Conservation (phyloP, 2,329 filamentous ascomycete genomes). For the Macrophomina tecta region DNA sequence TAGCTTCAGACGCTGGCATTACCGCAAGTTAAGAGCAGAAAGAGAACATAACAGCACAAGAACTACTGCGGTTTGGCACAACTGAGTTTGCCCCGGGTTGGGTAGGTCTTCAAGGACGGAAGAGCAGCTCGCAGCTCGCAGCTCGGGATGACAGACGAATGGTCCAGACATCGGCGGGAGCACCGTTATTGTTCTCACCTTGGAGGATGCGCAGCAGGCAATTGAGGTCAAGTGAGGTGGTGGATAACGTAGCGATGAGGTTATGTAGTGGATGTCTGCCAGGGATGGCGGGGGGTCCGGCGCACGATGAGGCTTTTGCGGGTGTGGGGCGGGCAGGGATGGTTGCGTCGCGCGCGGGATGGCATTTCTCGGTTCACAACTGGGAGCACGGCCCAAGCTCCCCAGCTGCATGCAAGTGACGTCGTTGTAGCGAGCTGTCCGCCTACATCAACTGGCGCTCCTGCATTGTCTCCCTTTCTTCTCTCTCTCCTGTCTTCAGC, state of each 20-base stretch:
- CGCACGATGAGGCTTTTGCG: conserved; percentile 15
- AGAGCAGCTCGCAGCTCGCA: no score
- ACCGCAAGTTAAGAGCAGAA: no score
- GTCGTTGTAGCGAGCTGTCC: conserved; percentile 3
- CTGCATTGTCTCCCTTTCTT: background rate
- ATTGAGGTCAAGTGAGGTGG: background rate
- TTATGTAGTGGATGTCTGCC: background rate
- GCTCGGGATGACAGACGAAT: no score
- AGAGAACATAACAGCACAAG: no score
- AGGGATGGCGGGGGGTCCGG: background rate
- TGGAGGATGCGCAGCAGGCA: background rate
- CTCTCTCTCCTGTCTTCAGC: background rate
- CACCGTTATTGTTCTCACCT: no score
- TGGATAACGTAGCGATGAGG: conserved; percentile 21
- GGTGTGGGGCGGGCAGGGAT: conserved; percentile 17
- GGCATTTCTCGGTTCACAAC: conserved; percentile 20
- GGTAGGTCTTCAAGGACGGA: no score
- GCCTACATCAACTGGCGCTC: conserved; percentile 5
- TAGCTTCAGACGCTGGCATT: no score
- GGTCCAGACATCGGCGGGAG: background rate
- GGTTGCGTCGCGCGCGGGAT: conserved; percentile 9
- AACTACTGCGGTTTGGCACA: no score
- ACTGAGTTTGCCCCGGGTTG: no score
- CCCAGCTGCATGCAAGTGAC: conserved; percentile 8
- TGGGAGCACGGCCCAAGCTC: conserved; percentile 7